phyloP scores from a whole-genome alignment of 768 basidiomycete genomes.

The Sarcodon sp. region DNA sequence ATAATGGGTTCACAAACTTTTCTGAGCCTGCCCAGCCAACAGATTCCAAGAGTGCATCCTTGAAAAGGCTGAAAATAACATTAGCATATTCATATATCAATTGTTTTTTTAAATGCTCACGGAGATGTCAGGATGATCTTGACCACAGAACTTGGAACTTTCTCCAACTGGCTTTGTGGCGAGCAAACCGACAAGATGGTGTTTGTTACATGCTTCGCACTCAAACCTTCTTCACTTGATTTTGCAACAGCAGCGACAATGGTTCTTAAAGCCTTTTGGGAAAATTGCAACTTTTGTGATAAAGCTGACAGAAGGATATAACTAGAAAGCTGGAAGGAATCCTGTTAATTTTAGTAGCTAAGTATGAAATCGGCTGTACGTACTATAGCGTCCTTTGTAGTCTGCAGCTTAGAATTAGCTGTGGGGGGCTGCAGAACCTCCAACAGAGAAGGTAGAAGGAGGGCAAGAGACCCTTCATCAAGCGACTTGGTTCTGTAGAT shows the following conservation, averaged over 20 bases:
- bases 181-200: slow-evolving; percentile 54
- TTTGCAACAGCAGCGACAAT: slow-evolving; percentile 42
- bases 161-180: slow-evolving; percentile 36
- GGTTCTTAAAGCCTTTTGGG: slow-evolving; percentile 42
- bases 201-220: slow-evolving; percentile 47
- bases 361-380: slow-evolving; percentile 9
- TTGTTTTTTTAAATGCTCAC: slow-evolving; percentile 23
- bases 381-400: slow-evolving; percentile 41
- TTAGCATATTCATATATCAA: not conserved
- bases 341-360: not conserved
- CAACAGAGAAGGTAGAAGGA: slow-evolving; percentile 50
- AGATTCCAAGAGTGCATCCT: slow-evolving; percentile 25
- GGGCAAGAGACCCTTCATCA: slow-evolving; percentile 55
- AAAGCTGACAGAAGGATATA: slow-evolving; percentile 64
- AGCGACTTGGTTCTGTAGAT: slow-evolving; percentile 43
- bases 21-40: slow-evolving; percentile 39
- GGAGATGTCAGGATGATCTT: slow-evolving; percentile 27
- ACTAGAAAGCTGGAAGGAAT: slow-evolving; percentile 42
- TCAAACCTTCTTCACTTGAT: slow-evolving; percentile 30
- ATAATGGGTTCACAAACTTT: slow-evolving; percentile 42
- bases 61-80: no score
- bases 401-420: slow-evolving; percentile 4
- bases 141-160: slow-evolving; percentile 5
- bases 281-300: slow-evolving; percentile 50
- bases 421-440: slow-evolving; percentile 32